Conservation (phyloP, 2,329 filamentous ascomycete species). For the Venturia carpophila region DNA sequence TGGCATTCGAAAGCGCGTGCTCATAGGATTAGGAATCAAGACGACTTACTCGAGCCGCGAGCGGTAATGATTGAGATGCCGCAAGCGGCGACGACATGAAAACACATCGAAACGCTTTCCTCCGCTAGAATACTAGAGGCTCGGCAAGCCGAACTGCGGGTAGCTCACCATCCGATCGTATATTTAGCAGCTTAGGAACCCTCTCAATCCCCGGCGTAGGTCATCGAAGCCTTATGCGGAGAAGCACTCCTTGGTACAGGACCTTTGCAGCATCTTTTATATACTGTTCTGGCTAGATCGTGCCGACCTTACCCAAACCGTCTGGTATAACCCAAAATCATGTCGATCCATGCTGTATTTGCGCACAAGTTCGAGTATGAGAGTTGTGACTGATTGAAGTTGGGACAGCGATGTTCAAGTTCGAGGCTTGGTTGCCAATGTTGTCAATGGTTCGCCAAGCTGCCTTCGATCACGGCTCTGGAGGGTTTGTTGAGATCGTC, state of each 20-base stretch:
- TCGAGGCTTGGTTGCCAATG: slow-evolving; percentile 2
- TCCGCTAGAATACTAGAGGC: neutral
- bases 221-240: slow-evolving; percentile 1
- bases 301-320: neutral
- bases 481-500: neutral
- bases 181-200: neutral
- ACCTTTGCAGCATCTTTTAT: neutral
- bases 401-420: neutral
- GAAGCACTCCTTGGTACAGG: neutral
- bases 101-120: neutral
- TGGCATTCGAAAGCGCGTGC: neutral
- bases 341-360: neutral
- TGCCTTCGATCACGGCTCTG: neutral
- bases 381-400: neutral
- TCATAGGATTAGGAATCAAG: neutral
- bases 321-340: neutral
- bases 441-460: neutral
- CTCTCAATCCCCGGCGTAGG: slow-evolving; percentile 1
- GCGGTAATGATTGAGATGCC: neutral
- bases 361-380: neutral
- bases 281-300: slow-evolving; percentile 4
- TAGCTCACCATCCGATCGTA: neutral
- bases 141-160: neutral
- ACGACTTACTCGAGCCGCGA: neutral
- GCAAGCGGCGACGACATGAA: neutral